phyloP scores from a whole-genome alignment of 305 asterid species.

The Fraxinus velutina region DNA sequence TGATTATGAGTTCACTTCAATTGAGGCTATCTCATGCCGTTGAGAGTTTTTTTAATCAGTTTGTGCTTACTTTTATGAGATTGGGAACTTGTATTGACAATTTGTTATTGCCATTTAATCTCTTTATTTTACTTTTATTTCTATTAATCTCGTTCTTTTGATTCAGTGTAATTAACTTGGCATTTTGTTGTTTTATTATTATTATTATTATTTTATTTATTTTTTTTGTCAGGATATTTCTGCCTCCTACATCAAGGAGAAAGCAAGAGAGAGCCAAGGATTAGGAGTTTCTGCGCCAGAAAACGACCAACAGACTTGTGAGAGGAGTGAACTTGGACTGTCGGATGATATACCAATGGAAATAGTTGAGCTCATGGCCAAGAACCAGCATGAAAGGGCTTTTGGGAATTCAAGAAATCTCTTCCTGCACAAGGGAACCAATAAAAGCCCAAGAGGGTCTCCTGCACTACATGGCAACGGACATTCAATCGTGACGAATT shows the following conservation, averaged over 20 bases:
- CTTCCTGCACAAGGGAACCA: conserved; percentile 19
- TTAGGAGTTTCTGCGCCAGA: conserved; percentile 26
- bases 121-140: neutral
- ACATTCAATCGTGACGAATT: conserved; percentile 18
- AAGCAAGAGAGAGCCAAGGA: conserved; percentile 34
- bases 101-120: neutral
- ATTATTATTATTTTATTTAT: neutral
- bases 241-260: conserved; percentile 28
- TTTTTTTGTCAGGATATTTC: conserved; percentile 31
- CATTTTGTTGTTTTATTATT: neutral
- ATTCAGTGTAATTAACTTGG: conserved; percentile 12
- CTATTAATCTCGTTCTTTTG: neutral
- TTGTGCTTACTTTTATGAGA: neutral
- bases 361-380: conserved; percentile 73
- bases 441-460: conserved; percentile 22
- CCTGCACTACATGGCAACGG: conserved; percentile 31
- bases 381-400: conserved; percentile 54
- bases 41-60: neutral
- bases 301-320: conserved; percentile 28
- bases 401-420: conserved; percentile 35
- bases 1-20: neutral
- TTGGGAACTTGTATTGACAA: neutral
- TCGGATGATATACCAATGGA: conserved; percentile 88
- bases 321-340: conserved; percentile 27
- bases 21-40: neutral